Evolutionary conservation across 306 rosid genomes (phyloP), one percentile per base, ranked within the genome.

Genomic region (Adenanthera pavonina): DNA sequence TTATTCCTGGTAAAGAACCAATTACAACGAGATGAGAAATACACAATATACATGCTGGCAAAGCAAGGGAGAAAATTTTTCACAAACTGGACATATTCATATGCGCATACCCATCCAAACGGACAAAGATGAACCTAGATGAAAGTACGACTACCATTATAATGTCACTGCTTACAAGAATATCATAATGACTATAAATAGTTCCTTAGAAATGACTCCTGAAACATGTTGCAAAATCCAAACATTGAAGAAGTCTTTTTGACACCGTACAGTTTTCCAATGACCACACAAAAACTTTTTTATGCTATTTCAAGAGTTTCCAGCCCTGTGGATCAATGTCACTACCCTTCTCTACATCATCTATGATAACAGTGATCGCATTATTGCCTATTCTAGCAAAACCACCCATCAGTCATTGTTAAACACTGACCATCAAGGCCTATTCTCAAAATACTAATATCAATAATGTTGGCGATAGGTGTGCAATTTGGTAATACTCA

Each of bases 1-100:
- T 35, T 85, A 68, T 40, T 54, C 90, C 90, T 87, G 54, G 44
- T 71, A 7, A 43, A 57, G 60, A 76, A 44, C 20, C 79, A 80
- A 66, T 43, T 6, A 52, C 47, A 75, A 67, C 35, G 15, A 36
- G 81, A 60, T 20, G 52, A 9, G 53, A 17, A 79, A 38, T 51
- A 65, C n/a, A 40, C 40, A 69, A 30, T 46, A 72, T 44, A 77
- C 35, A 84, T 65, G 19, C 30, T 38, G 75, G 34, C 9, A 38
- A 46, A 49, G 41, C 33, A 79, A 75, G 38, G 57, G 44, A 61
- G 35, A 48, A 61, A 76, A 6, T 16, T 9, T 36, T 49, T 34
- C 65, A 67, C 64, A 49, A 35, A 14, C 3, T 65, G 52, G 41
- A 68, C 5, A 67, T 13, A 53, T 3, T 51, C 16, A 5, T 15